Evolutionary conservation across 306 rosid genomes (phyloP).

Genomic region (Lupinus albus): DNA sequence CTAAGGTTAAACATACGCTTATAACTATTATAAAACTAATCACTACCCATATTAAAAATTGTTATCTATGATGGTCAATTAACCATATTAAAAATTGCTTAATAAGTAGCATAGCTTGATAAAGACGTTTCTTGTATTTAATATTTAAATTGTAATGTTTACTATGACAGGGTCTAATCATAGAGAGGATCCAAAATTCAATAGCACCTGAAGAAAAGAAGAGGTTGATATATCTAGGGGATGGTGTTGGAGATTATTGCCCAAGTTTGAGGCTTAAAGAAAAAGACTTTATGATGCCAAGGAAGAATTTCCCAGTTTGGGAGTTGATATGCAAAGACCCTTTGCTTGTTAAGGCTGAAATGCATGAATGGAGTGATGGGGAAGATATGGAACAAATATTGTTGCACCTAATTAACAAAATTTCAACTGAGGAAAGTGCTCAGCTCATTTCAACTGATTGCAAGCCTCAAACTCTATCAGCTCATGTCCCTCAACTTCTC

Average conservation of each 20-base stretch:
- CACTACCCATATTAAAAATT: no score
- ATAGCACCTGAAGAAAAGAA: conserved; percentile 33
- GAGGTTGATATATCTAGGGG: conserved; percentile 65
- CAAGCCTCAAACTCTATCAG: conserved; percentile 49
- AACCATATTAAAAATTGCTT: background rate
- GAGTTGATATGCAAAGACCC: conserved; percentile 59
- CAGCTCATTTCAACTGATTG: conserved; percentile 51
- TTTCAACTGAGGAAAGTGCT: conserved; percentile 38
- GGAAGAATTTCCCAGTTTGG: conserved; percentile 66
- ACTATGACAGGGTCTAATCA: conserved; percentile 47
- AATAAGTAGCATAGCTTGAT: background rate
- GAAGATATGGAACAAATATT: conserved; percentile 49
- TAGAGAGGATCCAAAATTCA: conserved; percentile 53
- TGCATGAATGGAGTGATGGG: conserved; percentile 63
- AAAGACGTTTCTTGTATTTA: background rate
- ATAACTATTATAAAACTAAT: no score
- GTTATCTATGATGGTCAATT: no score
- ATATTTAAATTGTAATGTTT: background rate
- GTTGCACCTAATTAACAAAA: conserved; percentile 42
- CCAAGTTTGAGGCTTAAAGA: conserved; percentile 61
- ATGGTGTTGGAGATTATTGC: conserved; percentile 68
- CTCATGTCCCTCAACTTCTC: conserved; percentile 54
- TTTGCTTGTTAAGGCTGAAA: conserved; percentile 55
- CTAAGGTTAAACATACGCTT: no score
- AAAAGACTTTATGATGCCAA: conserved; percentile 63